Conservation (phyloP, 139 green algal genomes). For the Chlamydomonas schloesseri region DNA sequence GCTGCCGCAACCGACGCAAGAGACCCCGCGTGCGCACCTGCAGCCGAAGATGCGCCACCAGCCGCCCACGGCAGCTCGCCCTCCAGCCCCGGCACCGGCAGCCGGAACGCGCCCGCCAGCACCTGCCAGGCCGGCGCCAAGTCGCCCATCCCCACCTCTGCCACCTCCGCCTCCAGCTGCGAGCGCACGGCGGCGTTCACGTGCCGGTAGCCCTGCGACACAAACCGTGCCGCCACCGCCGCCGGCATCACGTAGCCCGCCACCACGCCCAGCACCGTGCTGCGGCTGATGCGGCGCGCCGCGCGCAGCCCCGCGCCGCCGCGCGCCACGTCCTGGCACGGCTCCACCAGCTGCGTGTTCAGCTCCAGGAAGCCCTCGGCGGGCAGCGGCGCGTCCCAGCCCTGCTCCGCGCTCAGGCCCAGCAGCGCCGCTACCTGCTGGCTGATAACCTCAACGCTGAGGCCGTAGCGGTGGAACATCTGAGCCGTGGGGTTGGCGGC, state of each 20-base stretch:
- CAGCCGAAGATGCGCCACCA: too few relatives aligned
- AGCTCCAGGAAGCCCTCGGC: not conserved
- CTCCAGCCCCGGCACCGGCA: slow-evolving; percentile 9
- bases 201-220: slow-evolving; percentile 10
- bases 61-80: too few relatives aligned
- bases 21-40: too few relatives aligned
- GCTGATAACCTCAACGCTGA: not conserved
- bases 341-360: not conserved
- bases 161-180: slow-evolving; percentile 3
- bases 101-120: slow-evolving; percentile 8
- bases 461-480: not conserved
- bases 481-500: not conserved
- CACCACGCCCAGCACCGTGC: slow-evolving; percentile 10
- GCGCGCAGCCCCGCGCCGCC: slow-evolving; percentile 2
- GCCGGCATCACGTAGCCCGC: slow-evolving; percentile 24
- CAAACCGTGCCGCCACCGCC: not conserved
- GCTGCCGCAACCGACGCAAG: too few relatives aligned
- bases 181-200: not conserved
- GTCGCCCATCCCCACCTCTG: not conserved
- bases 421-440: not conserved
- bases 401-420: not conserved
- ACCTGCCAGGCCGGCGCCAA: slow-evolving; percentile 4
- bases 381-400: not conserved
- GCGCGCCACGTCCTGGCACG: not conserved
- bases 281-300: not conserved